Base-by-base conservation (phyloP, 805 yeast species). In the Ogataea populi-albae region DNA sequence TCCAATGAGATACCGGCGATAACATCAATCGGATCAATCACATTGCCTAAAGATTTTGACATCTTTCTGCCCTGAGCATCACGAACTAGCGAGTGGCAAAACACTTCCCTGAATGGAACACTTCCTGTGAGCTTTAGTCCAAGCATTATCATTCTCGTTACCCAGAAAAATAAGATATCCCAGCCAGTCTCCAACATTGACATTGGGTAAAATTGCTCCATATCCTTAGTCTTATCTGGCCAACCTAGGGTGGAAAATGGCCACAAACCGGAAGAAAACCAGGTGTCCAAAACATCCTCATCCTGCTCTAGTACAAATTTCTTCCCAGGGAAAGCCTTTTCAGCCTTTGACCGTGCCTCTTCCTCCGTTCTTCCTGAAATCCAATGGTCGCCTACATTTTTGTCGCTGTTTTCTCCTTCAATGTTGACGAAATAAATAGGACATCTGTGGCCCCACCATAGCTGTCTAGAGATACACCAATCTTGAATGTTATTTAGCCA, bases 91-190 rank as follows among this genome's bases (percentile, higher is more conserved):
- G 98, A 89, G 64, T 93, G 98, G 66, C 98, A 91, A 79, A 87
- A 93, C 12, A 93, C 98, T 66, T 93, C 98, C 50, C 77, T 81
- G 75, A 93, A 93, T 42, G 98, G 98, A 49, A 86, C 77, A 40
- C 79, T 68, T 34, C 96, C 97, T 17, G 96, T 86, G 62, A 91
- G 71, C 66, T 91, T 89, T 53, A 88, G 62, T 45, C 96, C 93
- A 57, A 93, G 69, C 68, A 91, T 74, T 47, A 91, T 82, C 98
- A 93, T 93, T 68, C 98, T 80, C 19, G 93, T 75, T 35, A 93
- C 98, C 98, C 98, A 93, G 83, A 93, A 93, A 78, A 93, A 93
- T 59, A 93, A 72, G 59, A 91, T 91, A 71, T 91, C 98, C 98
- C 98, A 93, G 53, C 98, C 98, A 34, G 98, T 93, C 68, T 93